These are phyloP conservation scores for Bothriochloa decipiens DNA, from an alignment of 176 grass and related monocot genomes.

Conservation along the genomic window DNA sequence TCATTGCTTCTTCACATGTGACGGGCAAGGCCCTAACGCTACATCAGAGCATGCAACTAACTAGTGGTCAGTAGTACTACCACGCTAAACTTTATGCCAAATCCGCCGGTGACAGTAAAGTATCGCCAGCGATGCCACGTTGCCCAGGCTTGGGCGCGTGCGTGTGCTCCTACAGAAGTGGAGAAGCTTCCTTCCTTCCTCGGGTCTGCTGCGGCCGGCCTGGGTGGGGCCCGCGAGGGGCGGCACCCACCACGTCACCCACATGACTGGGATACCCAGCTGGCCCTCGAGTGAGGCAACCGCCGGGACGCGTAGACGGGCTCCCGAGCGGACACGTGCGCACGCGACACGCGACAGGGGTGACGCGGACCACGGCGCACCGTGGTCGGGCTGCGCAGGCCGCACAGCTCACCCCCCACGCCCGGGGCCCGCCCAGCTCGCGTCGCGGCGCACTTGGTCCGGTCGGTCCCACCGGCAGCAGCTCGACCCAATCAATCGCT, in stretches of 20 bases:
- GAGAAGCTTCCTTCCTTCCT: slow-evolving; percentile 30
- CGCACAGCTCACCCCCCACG: neutral
- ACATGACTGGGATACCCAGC: slow-evolving; percentile 57
- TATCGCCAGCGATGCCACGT: slow-evolving; percentile 17
- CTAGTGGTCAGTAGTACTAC: no score
- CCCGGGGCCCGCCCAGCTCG: neutral
- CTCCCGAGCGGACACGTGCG: neutral
- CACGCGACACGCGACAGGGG: neutral
- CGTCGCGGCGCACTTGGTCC: neutral
- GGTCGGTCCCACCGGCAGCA: neutral
- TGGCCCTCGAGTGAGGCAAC: slow-evolving; percentile 50
- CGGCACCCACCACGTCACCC: slow-evolving; percentile 52
- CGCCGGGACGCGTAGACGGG: slow-evolving; percentile 36
- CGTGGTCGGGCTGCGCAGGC: neutral
- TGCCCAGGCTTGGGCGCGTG: neutral
- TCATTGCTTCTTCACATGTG: no score
- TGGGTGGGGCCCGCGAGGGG: slow-evolving; percentile 11
- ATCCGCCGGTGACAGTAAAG: neutral
- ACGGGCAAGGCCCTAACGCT: no score
- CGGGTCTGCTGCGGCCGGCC: neutral
- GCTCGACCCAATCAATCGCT: neutral
- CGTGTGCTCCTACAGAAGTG: slow-evolving; percentile 8
- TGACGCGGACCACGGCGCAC: slow-evolving; percentile 2
- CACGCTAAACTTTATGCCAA: neutral
- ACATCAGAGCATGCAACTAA: no score